These are phyloP conservation scores for Microthlaspi erraticum DNA, from an alignment of 345 rosid species.

Conservation along the genomic window DNA sequence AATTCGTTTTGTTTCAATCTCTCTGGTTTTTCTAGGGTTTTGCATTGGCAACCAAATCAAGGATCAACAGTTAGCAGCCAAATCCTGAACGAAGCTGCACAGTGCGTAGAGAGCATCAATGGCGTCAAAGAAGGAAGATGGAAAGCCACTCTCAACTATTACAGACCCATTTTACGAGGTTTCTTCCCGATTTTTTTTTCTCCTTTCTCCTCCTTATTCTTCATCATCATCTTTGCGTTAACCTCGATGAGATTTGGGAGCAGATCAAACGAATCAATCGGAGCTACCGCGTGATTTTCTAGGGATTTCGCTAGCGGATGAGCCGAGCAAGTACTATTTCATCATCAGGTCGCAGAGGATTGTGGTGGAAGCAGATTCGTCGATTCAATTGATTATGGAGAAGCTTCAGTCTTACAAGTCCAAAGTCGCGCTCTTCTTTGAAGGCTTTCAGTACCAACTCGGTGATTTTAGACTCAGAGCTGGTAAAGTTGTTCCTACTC, in stretches of 20 bases:
- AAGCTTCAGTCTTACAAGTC: constrained; percentile 90
- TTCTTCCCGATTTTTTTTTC: neutral
- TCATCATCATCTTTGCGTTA: neutral
- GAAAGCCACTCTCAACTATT: constrained; percentile 81
- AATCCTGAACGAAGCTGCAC: constrained; percentile 80
- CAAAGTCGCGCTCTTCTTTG: constrained; percentile 72
- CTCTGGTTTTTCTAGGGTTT: constrained; percentile 60
- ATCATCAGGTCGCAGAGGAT: constrained; percentile 69
- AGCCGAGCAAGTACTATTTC: constrained; percentile 82
- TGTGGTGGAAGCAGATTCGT: constrained; percentile 76
- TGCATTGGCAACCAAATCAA: constrained; percentile 90
- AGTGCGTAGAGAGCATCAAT: constrained; percentile 83
- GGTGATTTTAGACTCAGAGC: constrained; percentile 90
- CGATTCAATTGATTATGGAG: constrained; percentile 91
- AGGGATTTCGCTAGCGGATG: constrained; percentile 78
- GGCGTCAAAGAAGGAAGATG: constrained; percentile 90
- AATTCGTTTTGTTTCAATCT: neutral
- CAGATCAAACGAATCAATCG: constrained; percentile 55
- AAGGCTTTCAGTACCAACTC: constrained; percentile 89
- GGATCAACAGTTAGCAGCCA: constrained; percentile 84
- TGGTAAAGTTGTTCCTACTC: constrained; percentile 84
- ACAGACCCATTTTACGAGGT: constrained; percentile 51
- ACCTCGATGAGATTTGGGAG: neutral
- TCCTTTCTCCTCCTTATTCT: neutral
- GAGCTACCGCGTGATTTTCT: constrained; percentile 85